Evolutionary conservation across 495 filamentous ascomycete species (phyloP).

Genomic region (Penicillium diatomitis): DNA sequence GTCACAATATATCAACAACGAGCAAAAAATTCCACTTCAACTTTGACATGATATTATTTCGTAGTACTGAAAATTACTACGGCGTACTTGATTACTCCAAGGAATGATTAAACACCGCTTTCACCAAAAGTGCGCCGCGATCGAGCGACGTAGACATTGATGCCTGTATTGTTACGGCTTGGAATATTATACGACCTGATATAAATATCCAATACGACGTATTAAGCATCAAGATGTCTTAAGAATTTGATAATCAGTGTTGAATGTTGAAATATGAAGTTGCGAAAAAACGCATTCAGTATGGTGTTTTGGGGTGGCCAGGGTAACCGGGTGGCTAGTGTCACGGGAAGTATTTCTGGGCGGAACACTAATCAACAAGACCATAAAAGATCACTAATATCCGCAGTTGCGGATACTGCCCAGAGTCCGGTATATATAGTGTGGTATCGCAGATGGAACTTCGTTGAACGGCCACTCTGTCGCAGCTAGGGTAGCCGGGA

Average conservation of each 20-base stretch:
- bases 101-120: neutral
- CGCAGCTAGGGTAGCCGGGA: no score
- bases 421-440: no score
- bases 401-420: no score
- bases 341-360: no score
- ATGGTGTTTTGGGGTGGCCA: neutral
- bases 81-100: neutral
- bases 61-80: neutral
- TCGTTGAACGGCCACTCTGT: no score
- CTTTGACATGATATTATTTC: neutral
- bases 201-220: neutral
- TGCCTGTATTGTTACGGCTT: neutral
- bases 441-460: no score
- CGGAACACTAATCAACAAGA: no score
- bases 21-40: neutral
- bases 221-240: neutral
- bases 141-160: neutral
- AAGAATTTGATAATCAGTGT: neutral
- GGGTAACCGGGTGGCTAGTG: no score
- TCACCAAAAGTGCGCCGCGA: neutral
- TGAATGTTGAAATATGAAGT: neutral
- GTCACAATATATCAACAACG: neutral
- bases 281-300: no score
- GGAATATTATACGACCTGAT: neutral
- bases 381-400: no score